phyloP scores from a whole-genome alignment of 371 early-diverging fungal species.

The Mortierella sp. region DNA sequence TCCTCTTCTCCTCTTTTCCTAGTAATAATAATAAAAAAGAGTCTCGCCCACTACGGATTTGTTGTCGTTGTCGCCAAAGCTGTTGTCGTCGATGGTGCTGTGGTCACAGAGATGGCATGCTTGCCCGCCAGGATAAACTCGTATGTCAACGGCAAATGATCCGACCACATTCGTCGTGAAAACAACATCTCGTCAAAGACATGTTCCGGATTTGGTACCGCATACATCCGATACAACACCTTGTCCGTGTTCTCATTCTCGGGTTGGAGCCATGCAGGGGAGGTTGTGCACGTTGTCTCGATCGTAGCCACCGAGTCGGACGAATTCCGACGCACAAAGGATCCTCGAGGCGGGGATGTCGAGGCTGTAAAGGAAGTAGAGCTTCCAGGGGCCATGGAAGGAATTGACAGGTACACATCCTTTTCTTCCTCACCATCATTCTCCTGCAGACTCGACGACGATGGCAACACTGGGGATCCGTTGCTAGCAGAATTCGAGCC shows the following conservation, averaged over 20 bases:
- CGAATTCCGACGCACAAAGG: conserved; percentile 13
- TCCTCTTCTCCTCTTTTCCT: too few relatives aligned
- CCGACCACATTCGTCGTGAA: conserved; percentile 49
- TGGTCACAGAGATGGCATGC: conserved; percentile 43
- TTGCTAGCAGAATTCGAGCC: not conserved
- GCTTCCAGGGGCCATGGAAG: not conserved
- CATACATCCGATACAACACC: conserved; percentile 47
- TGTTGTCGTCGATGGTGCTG: too few relatives aligned
- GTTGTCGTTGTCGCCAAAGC: too few relatives aligned
- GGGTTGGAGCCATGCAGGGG: conserved; percentile 25
- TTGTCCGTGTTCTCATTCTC: conserved; percentile 31
- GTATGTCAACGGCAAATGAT: conserved; percentile 50
- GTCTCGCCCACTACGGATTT: too few relatives aligned
- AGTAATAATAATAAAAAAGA: too few relatives aligned
- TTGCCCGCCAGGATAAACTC: conserved; percentile 51
- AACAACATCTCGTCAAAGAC: conserved; percentile 54
- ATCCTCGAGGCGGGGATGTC: not conserved
- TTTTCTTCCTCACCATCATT: too few relatives aligned
- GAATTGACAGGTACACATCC: too few relatives aligned
- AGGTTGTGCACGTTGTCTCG: conserved; percentile 19
- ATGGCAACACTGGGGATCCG: not conserved
- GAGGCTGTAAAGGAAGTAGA: not conserved
- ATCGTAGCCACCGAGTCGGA: conserved; percentile 15
- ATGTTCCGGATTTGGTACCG: conserved; percentile 33
- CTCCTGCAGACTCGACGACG: not conserved